phyloP scores from a whole-genome alignment of 2,329 filamentous ascomycete genomes.

The Botrytis tulipae region DNA sequence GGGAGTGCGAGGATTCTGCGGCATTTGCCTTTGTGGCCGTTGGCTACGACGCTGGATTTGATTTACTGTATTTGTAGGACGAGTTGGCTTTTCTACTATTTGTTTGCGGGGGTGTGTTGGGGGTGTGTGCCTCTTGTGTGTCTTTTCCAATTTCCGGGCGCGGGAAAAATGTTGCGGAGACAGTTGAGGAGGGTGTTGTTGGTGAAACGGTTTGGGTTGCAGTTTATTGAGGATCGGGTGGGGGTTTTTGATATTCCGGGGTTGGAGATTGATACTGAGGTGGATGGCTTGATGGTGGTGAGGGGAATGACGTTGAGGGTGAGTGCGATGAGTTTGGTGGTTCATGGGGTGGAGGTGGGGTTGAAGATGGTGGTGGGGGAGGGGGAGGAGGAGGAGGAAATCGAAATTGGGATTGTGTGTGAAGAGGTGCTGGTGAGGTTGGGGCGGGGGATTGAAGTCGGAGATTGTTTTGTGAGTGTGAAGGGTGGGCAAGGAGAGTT shows the following conservation, averaged over 20 bases:
- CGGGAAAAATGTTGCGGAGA: conserved; percentile 33
- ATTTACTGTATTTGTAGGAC: conserved; percentile 48
- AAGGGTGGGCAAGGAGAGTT: conserved; percentile 44
- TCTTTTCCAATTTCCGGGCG: conserved; percentile 45
- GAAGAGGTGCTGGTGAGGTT: conserved; percentile 49
- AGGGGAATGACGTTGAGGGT: conserved; percentile 52
- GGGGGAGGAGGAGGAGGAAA: conserved; percentile 50
- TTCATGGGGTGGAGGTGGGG: conserved; percentile 53
- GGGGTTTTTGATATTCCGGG: conserved; percentile 45
- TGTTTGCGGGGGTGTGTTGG: conserved; percentile 45
- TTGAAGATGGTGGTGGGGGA: conserved; percentile 50
- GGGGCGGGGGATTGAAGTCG: conserved; percentile 50
- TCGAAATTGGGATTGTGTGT: conserved; percentile 51
- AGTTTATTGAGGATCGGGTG: conserved; percentile 52
- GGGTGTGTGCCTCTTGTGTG: conserved; percentile 44
- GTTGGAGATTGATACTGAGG: conserved; percentile 53
- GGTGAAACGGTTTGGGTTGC: conserved; percentile 38
- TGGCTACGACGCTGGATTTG: conserved; percentile 48
- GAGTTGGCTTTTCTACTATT: conserved; percentile 51
- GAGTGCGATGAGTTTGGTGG: conserved; percentile 48
- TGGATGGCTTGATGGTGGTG: conserved; percentile 52
- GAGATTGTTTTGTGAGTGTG: conserved; percentile 53
- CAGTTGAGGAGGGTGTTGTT: conserved; percentile 38
- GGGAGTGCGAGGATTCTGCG: conserved; percentile 42
- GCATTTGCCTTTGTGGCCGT: conserved; percentile 46